Conservation (phyloP, 2,329 filamentous ascomycete species). For the Apiospora marii region DNA sequence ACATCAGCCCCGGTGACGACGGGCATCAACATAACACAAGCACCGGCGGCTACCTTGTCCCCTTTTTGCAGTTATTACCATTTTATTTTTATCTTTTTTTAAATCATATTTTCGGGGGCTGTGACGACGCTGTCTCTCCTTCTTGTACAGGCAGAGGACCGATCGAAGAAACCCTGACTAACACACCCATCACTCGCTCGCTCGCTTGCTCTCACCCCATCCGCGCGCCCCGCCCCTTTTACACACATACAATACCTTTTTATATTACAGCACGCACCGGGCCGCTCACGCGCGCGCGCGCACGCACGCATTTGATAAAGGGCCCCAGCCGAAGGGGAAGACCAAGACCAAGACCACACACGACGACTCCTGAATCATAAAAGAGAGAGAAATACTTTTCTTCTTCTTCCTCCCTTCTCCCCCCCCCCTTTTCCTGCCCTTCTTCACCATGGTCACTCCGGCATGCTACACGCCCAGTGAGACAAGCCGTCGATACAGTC, state of each 20-base stretch:
- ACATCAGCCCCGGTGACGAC: constrained; percentile 32
- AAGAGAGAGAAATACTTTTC: neutral
- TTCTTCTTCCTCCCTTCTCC: neutral
- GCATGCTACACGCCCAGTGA: constrained; percentile 47
- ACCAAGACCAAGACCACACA: too few species aligned
- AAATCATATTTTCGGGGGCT: neutral
- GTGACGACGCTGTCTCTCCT: constrained; percentile 9
- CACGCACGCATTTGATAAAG: constrained; percentile 28
- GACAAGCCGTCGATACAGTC: constrained; percentile 50
- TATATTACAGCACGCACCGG: constrained; percentile 33
- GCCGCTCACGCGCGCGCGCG: constrained; percentile 30
- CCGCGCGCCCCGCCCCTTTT: neutral
- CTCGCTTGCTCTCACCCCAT: neutral
- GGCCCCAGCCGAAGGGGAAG: constrained; percentile 9
- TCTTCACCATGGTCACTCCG: constrained; percentile 52
- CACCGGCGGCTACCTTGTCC: constrained; percentile 26
- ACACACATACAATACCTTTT: constrained; percentile 32
- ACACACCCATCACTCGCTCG: neutral
- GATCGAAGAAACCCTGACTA: neutral
- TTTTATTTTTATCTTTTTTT: constrained; percentile 15
- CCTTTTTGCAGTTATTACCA: neutral
- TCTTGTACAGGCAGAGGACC: neutral
- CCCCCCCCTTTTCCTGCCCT: too few species aligned
- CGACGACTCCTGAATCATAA: neutral
- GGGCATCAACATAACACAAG: constrained; percentile 24